These are phyloP conservation scores for Volvox carteri DNA, from an alignment of 163 green algal genomes.

Conservation along the genomic window DNA sequence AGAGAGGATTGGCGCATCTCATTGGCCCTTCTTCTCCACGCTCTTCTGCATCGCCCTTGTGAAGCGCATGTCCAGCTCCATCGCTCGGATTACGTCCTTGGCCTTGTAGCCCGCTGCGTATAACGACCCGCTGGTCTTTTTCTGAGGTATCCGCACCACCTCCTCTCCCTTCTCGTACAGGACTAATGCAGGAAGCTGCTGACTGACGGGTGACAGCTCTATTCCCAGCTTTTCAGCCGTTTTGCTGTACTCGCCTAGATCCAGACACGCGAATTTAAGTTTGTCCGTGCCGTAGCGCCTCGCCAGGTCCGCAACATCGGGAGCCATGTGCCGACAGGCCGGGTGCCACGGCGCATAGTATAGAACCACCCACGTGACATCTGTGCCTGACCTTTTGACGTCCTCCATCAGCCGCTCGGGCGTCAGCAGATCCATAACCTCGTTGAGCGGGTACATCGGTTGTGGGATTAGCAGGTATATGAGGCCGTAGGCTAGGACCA, in stretches of 20 bases:
- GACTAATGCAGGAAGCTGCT: conserved; percentile 30
- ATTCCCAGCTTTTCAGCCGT: conserved; percentile 29
- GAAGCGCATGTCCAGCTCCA: conserved; percentile 56
- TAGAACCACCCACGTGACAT: conserved; percentile 37
- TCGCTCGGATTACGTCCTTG: conserved; percentile 5
- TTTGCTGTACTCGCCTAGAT: conserved; percentile 46
- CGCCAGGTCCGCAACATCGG: conserved; percentile 43
- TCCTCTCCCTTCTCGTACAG: conserved; percentile 61
- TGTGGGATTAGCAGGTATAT: conserved; percentile 56
- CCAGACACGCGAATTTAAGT: conserved; percentile 45
- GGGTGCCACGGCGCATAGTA: conserved; percentile 44
- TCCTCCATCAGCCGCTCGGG: conserved; percentile 30
- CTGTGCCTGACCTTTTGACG: not conserved
- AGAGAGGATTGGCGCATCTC: no score
- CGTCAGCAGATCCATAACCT: conserved; percentile 19
- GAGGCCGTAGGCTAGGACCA: not conserved
- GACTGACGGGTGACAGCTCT: conserved; percentile 35
- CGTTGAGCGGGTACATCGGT: conserved; percentile 3
- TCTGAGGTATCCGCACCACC: conserved; percentile 41
- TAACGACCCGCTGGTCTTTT: not conserved
- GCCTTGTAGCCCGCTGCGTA: not conserved
- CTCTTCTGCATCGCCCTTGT: not conserved
- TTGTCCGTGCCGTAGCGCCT: conserved; percentile 36
- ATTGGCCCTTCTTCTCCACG: conserved; percentile 41
- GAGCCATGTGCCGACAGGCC: conserved; percentile 9